phyloP scores from a whole-genome alignment of 495 filamentous ascomycete genomes.

The Hypoxylon rickii region DNA sequence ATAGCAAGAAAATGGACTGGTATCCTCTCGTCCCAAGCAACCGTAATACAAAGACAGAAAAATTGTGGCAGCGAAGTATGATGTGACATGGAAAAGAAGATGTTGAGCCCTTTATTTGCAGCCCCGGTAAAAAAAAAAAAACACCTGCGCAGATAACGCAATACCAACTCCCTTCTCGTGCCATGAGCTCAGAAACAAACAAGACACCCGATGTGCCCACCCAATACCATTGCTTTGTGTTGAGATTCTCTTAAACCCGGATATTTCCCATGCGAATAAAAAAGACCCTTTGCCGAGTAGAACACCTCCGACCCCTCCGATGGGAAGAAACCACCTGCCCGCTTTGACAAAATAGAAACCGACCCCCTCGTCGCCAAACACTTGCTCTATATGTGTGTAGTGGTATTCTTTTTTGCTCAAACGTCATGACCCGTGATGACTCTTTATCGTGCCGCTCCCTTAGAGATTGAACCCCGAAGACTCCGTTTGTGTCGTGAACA shows the following conservation, averaged over 20 bases:
- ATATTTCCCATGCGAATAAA: slow-evolving; percentile 39
- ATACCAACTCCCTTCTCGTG: slow-evolving; percentile 42
- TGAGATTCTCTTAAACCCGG: slow-evolving; percentile 39
- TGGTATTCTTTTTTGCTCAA: slow-evolving; percentile 42
- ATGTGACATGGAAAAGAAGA: slow-evolving; percentile 30
- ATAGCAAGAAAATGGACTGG: slow-evolving; percentile 30
- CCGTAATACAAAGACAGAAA: slow-evolving; percentile 35
- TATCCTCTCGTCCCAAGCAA: slow-evolving; percentile 18
- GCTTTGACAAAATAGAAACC: slow-evolving; percentile 38
- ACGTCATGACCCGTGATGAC: slow-evolving; percentile 44
- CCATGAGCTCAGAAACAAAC: slow-evolving; percentile 39
- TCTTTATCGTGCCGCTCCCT: slow-evolving; percentile 45
- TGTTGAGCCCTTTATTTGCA: slow-evolving; percentile 45
- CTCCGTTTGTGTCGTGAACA: slow-evolving; percentile 45
- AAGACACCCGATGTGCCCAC: slow-evolving; percentile 37
- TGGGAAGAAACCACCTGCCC: slow-evolving; percentile 37
- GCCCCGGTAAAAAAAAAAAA: slow-evolving; percentile 34
- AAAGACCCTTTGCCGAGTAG: slow-evolving; percentile 37
- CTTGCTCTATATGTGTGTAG: slow-evolving; percentile 41
- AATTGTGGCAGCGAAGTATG: slow-evolving; percentile 13
- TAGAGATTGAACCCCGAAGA: slow-evolving; percentile 41
- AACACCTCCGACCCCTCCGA: slow-evolving; percentile 39
- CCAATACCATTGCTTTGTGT: slow-evolving; percentile 37
- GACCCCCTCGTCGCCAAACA: slow-evolving; percentile 41
- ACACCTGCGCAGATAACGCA: slow-evolving; percentile 37